Percentiles rank a stretch among this genome's conserved stretches.
Conservation (phyloP, 1,139 yeast species). For the Candida tunisiensis region DNA sequence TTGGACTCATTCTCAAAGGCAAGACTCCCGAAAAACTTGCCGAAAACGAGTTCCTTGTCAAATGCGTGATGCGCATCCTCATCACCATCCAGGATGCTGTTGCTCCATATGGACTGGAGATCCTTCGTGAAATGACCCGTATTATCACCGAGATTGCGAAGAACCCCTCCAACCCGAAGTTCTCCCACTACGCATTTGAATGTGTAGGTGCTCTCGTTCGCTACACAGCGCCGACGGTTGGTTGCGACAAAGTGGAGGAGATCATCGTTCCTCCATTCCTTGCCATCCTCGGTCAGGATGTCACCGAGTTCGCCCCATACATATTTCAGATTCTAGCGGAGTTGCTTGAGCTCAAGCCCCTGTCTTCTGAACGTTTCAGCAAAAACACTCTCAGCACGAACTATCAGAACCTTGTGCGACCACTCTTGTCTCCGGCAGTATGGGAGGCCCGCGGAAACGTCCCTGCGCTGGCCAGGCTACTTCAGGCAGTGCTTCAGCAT, state of each 20-base stretch:
- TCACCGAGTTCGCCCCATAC: conserved; percentile 90
- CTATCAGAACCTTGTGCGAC: conserved; percentile 53
- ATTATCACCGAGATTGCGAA: conserved; percentile 58
- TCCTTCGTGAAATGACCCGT: conserved; percentile 46
- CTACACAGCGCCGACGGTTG: conserved; percentile 25
- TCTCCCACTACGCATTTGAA: conserved; percentile 84
- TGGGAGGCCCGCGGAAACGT: conserved; percentile 93
- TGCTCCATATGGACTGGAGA: conserved; percentile 10
- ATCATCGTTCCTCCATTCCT: conserved; percentile 52
- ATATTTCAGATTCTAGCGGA: conserved; percentile 77
- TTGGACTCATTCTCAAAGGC: conserved; percentile 44
- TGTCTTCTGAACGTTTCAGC: too few relatives aligned
- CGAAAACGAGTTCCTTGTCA: conserved; percentile 87
- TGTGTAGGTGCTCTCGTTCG: conserved; percentile 63
- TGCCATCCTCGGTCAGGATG: conserved; percentile 58
- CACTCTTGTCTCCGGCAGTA: conserved; percentile 69
- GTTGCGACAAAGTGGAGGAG: conserved; percentile 26
- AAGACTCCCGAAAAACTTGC: conserved; percentile 81
- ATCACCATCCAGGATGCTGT: conserved; percentile 57
- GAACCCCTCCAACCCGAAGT: conserved; percentile 92
- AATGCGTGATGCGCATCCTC: conserved; percentile 71
- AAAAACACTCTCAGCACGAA: conserved; percentile 40
- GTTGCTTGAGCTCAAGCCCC: conserved; percentile 49
- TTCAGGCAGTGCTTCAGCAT: conserved; percentile 52
- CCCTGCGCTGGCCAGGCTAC: conserved; percentile 76